Evolutionary conservation across 1,139 yeast species (phyloP).

Genomic region (Saccharomycopsis hybrid): DNA sequence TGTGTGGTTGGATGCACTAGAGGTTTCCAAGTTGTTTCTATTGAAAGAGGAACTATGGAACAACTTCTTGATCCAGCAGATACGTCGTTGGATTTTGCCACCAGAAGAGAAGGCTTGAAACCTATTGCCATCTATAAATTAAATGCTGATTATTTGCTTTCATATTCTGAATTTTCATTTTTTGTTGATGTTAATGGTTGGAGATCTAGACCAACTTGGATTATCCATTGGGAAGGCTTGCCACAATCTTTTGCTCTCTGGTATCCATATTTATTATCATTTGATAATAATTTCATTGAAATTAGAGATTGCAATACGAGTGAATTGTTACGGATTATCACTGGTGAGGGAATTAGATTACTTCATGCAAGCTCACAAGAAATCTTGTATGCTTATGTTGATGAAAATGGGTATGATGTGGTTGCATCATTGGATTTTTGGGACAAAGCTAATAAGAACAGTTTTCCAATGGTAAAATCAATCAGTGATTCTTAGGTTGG

Average conservation of each 20-base stretch:
- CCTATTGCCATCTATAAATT: constrained; percentile 90
- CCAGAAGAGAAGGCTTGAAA: constrained; percentile 73
- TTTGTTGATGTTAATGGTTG: constrained; percentile 93
- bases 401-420: constrained; percentile 82
- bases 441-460: constrained; percentile 31
- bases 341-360: constrained; percentile 89
- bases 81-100: constrained; percentile 93
- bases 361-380: constrained; percentile 89
- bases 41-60: constrained; percentile 50
- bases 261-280: constrained; percentile 88
- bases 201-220: constrained; percentile 93
- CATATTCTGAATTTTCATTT: constrained; percentile 89
- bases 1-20: constrained; percentile 88
- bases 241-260: constrained; percentile 90
- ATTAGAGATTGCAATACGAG: constrained; percentile 87
- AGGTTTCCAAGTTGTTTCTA: constrained; percentile 87
- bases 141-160: constrained; percentile 78
- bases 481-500: neutral
- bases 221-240: constrained; percentile 93
- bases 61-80: constrained; percentile 91
- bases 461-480: neutral
- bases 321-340: constrained; percentile 76
- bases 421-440: constrained; percentile 89
- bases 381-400: constrained; percentile 88
- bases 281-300: constrained; percentile 86